Evolutionary conservation across 2,329 filamentous ascomycete species (phyloP).

Genomic region (Penicillium sp.): DNA sequence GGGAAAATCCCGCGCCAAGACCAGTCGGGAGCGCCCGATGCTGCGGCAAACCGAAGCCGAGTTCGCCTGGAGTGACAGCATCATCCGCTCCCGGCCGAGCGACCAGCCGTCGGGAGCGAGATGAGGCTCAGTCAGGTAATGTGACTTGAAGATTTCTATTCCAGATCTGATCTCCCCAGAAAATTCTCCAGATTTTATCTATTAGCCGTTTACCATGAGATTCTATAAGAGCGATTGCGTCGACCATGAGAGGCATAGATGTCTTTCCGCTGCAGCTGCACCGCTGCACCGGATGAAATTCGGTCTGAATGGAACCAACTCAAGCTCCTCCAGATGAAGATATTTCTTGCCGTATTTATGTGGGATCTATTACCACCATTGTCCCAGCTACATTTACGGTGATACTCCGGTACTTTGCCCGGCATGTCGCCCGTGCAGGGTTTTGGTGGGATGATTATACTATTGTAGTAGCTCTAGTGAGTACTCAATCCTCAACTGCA

Average conservation of each 20-base stretch:
- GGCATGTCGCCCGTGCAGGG: conserved; percentile 20
- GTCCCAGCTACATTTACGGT: conserved; percentile 26
- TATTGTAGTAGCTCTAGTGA: conserved; percentile 25
- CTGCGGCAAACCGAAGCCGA: conserved; percentile 9
- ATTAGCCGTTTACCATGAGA: not conserved
- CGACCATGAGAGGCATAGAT: no score
- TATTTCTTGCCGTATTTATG: no score
- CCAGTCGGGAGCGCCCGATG: conserved; percentile 5
- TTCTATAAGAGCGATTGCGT: no score
- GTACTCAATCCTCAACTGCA: not conserved
- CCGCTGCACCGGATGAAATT: no score
- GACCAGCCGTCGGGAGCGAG: not conserved
- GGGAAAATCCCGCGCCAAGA: not conserved
- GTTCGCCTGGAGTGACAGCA: not conserved
- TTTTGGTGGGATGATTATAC: conserved; percentile 33
- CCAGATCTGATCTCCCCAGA: no score
- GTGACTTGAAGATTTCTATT: no score
- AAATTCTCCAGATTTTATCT: not conserved
- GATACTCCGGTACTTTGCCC: conserved; percentile 22
- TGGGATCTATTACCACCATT: conserved; percentile 26
- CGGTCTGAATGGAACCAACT: no score
- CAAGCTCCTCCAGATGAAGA: no score
- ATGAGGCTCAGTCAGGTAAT: conserved; percentile 9
- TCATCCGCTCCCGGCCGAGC: conserved; percentile 7
- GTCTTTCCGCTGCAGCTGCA: no score